phyloP scores from a whole-genome alignment of 2,329 filamentous ascomycete species.

The Neofusicoccum kwambonambiense region DNA sequence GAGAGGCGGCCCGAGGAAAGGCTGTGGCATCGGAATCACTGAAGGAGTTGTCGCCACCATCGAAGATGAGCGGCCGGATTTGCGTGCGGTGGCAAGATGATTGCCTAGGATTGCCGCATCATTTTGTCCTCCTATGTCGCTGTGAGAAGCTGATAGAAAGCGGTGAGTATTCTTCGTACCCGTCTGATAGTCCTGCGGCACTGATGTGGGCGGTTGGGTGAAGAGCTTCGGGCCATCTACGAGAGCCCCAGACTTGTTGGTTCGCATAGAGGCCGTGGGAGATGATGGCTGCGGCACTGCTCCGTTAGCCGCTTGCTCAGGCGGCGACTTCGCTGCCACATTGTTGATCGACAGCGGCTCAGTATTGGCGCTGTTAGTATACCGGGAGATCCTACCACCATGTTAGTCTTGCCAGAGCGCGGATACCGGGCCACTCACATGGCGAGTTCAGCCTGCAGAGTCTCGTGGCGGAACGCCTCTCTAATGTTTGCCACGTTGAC shows the following conservation, averaged over 20 bases:
- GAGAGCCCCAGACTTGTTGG: constrained; percentile 39
- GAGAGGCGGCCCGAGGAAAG: constrained; percentile 14
- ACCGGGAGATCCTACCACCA: constrained; percentile 38
- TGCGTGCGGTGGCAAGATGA: background rate
- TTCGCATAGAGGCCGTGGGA: constrained; percentile 41
- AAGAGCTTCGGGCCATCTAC: constrained; percentile 26
- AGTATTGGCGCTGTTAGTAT: constrained; percentile 38
- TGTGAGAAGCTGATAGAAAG: constrained; percentile 19
- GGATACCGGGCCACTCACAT: constrained; percentile 62
- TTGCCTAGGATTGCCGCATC: background rate
- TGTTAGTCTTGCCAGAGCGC: background rate
- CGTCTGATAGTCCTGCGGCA: constrained; percentile 25
- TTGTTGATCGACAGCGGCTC: constrained; percentile 36
- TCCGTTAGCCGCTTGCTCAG: constrained; percentile 18
- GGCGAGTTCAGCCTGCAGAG: constrained; percentile 75
- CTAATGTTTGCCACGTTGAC: constrained; percentile 94
- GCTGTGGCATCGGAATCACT: constrained; percentile 17
- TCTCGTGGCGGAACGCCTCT: constrained; percentile 86
- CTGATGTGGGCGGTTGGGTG: constrained; percentile 29
- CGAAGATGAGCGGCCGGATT: constrained; percentile 5
- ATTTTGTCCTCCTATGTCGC: background rate
- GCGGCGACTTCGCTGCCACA: constrained; percentile 33
- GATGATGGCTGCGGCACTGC: constrained; percentile 24
- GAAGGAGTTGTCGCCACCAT: constrained; percentile 13
- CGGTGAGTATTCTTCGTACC: constrained; percentile 23